phyloP scores from a whole-genome alignment of 129 eudicot genomes.

The Dittrichia graveolens region DNA sequence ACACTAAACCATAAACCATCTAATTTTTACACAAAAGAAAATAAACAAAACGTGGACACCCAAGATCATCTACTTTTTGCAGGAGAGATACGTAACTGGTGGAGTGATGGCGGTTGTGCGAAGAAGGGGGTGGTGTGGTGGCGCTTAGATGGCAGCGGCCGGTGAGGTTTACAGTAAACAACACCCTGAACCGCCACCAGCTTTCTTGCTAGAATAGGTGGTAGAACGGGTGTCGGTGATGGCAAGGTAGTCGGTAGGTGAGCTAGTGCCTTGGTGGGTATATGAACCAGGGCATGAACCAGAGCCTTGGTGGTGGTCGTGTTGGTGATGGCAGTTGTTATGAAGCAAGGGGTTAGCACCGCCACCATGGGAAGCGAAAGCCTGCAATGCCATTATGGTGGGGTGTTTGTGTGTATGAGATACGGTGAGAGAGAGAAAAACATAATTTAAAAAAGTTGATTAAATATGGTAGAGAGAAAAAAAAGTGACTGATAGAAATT shows the following conservation, averaged over 20 bases:
- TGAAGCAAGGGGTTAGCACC: slow-evolving; percentile 14
- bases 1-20: too few relatives aligned
- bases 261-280: slow-evolving; percentile 40
- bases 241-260: slow-evolving; percentile 41
- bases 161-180: slow-evolving; percentile 77
- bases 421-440: too few relatives aligned
- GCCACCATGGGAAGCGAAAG: slow-evolving; percentile 33
- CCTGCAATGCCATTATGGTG: slow-evolving; percentile 37
- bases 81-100: too few relatives aligned
- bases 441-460: too few relatives aligned
- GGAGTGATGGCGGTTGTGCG: too few relatives aligned
- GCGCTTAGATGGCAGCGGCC: too few relatives aligned
- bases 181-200: slow-evolving; percentile 67
- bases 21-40: too few relatives aligned
- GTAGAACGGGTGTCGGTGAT: slow-evolving; percentile 36
- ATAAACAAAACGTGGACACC: too few relatives aligned
- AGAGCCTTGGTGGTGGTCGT: slow-evolving; percentile 40
- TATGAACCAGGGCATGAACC: slow-evolving; percentile 17
- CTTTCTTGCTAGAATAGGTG: slow-evolving; percentile 49
- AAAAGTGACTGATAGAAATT: too few relatives aligned
- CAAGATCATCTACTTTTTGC: too few relatives aligned
- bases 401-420: neutral
- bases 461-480: too few relatives aligned
- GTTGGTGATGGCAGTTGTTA: slow-evolving; percentile 31
- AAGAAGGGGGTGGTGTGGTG: too few relatives aligned